phyloP scores from a whole-genome alignment of 805 yeast species.

The Dipodascus geniculatus region DNA sequence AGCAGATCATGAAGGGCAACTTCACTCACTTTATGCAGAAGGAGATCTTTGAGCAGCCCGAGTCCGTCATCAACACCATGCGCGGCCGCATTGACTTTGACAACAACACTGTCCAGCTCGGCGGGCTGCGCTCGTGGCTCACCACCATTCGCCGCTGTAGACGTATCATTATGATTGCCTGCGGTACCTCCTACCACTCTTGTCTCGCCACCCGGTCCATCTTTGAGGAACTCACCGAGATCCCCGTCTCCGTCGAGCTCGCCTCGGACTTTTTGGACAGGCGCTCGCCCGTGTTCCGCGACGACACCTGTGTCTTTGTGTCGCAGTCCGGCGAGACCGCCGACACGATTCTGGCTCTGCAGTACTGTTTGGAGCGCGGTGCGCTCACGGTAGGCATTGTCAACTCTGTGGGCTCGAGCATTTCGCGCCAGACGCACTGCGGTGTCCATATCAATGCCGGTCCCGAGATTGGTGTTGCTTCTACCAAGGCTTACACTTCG shows the following conservation, averaged over 20 bases:
- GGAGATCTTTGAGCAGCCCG: slow-evolving; percentile 98
- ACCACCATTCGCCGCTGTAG: slow-evolving; percentile 88
- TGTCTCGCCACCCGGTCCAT: slow-evolving; percentile 94
- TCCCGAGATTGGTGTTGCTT: slow-evolving; percentile 98
- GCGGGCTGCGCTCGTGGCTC: slow-evolving; percentile 79
- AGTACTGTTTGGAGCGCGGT: slow-evolving; percentile 92
- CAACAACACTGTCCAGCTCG: slow-evolving; percentile 62
- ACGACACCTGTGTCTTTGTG: slow-evolving; percentile 93
- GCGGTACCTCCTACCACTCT: slow-evolving; percentile 98
- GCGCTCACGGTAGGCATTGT: slow-evolving; percentile 97
- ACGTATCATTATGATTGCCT: slow-evolving; percentile 95
- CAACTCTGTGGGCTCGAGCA: slow-evolving; percentile 92
- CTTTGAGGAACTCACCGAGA: slow-evolving; percentile 92
- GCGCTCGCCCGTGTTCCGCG: slow-evolving; percentile 93
- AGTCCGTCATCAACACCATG: slow-evolving; percentile 96
- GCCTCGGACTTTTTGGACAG: slow-evolving; percentile 95
- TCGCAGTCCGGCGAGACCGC: slow-evolving; percentile 99
- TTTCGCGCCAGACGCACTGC: slow-evolving; percentile 95
- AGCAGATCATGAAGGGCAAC: slow-evolving; percentile 96
- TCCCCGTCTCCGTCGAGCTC: slow-evolving; percentile 84
- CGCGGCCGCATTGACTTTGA: slow-evolving; percentile 97
- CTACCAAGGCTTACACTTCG: slow-evolving; percentile 97
- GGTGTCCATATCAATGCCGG: slow-evolving; percentile 99
- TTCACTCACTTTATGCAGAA: slow-evolving; percentile 96
- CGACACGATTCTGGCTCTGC: slow-evolving; percentile 88